A percentile compares a stretch with the other conserved stretches of the same genome.
Conservation (phyloP, 305 asterid genomes). For the Fraxinus angustifolia region DNA sequence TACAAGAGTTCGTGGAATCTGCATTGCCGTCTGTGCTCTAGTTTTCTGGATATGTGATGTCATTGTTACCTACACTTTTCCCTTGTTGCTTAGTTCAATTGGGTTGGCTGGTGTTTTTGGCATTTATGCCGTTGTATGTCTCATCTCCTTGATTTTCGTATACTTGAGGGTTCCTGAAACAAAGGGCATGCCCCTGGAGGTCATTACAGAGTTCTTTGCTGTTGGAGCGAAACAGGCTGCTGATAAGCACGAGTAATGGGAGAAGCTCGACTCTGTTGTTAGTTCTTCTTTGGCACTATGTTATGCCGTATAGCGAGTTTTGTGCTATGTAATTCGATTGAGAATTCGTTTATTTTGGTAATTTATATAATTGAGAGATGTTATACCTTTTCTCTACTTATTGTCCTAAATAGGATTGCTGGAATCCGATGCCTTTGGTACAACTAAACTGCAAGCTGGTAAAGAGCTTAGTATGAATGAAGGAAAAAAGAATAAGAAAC, state of each 20-base stretch:
- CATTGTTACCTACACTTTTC: conserved; percentile 72
- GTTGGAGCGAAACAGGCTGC: conserved; percentile 63
- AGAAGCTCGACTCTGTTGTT: neutral
- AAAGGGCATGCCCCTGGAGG: conserved; percentile 47
- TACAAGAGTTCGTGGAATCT: conserved; percentile 78
- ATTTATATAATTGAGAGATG: neutral
- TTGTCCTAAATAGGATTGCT: neutral
- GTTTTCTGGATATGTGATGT: conserved; percentile 88
- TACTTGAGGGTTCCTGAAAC: conserved; percentile 89
- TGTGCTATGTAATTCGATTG: neutral
- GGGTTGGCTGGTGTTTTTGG: conserved; percentile 79
- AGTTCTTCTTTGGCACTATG: neutral
- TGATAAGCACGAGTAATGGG: conserved; percentile 36
- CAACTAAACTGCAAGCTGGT: neutral
- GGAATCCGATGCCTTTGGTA: neutral
- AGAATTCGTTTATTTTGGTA: no score
- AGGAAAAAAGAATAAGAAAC: neutral
- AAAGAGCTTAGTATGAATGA: neutral
- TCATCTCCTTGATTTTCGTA: conserved; percentile 62
- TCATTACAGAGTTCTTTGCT: neutral
- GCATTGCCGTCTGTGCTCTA: conserved; percentile 81
- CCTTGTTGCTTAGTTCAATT: conserved; percentile 66
- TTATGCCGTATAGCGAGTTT: neutral
- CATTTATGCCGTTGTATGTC: conserved; percentile 62
- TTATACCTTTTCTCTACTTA: neutral